Evolutionary conservation across 768 basidiomycete species (phyloP).

Genomic region (Arthromyces matolae): DNA sequence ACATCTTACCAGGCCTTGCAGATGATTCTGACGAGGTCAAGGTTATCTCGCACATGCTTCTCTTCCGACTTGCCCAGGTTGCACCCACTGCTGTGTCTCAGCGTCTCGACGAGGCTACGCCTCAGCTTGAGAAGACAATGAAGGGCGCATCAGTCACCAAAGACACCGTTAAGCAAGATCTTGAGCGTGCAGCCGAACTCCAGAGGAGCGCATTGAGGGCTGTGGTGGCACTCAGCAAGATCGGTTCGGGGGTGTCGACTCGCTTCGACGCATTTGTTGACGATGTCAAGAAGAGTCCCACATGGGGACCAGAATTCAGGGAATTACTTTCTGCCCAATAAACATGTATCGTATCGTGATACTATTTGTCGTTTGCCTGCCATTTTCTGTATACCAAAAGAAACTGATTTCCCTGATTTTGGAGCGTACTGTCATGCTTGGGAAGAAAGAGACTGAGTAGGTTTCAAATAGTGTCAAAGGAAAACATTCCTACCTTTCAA

Average conservation of each 20-base stretch:
- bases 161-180: slow-evolving; percentile 92
- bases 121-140: slow-evolving; percentile 84
- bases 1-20: slow-evolving; percentile 75
- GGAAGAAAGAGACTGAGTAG: too few species aligned
- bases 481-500: too few species aligned
- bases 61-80: slow-evolving; percentile 85
- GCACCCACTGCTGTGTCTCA: slow-evolving; percentile 81
- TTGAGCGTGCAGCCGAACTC: slow-evolving; percentile 84
- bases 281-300: slow-evolving; percentile 58
- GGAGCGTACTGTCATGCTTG: too few species aligned
- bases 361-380: neutral
- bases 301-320: slow-evolving; percentile 69
- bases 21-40: slow-evolving; percentile 97
- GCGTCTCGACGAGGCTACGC: slow-evolving; percentile 80
- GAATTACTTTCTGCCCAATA: slow-evolving; percentile 39
- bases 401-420: too few species aligned
- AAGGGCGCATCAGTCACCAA: slow-evolving; percentile 86
- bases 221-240: slow-evolving; percentile 80
- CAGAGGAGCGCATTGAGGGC: slow-evolving; percentile 89
- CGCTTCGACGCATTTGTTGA: slow-evolving; percentile 82
- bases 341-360: neutral
- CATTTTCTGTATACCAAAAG: neutral
- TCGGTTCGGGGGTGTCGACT: slow-evolving; percentile 58
- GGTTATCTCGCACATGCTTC: slow-evolving; percentile 92
- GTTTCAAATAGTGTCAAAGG: too few species aligned